Evolutionary conservation across 1,284 basidiomycete species (phyloP).

Genomic region (Porodaedalea pini): DNA sequence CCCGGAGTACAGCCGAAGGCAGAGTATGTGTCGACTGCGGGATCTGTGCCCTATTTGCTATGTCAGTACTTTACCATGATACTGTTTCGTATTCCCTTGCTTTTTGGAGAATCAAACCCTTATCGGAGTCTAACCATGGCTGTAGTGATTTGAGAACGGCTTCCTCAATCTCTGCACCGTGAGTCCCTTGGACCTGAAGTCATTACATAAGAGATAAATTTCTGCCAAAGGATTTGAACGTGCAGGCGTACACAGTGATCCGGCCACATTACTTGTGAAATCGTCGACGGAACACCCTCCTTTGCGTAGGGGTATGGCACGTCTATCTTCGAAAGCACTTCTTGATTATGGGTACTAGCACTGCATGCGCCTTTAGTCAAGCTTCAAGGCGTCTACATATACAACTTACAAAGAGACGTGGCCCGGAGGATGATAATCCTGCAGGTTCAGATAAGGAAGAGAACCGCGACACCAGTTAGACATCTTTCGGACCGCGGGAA

Average conservation of each 20-base stretch:
- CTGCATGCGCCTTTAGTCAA: not conserved
- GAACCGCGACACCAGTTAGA: not conserved
- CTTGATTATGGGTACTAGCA: slow-evolving; percentile 16
- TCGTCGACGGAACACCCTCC: slow-evolving; percentile 9
- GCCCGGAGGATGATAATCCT: slow-evolving; percentile 22
- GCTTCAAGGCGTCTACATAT: not conserved
- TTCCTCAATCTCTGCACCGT: slow-evolving; percentile 21
- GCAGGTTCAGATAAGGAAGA: not conserved
- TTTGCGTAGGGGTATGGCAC: slow-evolving; percentile 14
- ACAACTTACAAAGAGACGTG: slow-evolving; percentile 22
- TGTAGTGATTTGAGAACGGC: slow-evolving; percentile 8
- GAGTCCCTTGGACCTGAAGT: slow-evolving; percentile 11
- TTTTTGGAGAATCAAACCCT: slow-evolving; percentile 19
- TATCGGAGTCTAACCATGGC: slow-evolving; percentile 14
- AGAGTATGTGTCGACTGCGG: slow-evolving; percentile 20
- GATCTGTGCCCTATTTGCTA: slow-evolving; percentile 14
- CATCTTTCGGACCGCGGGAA: not conserved
- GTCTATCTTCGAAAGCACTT: slow-evolving; percentile 17
- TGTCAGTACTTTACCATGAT: not conserved
- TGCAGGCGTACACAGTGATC: slow-evolving; percentile 22
- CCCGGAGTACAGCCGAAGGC: slow-evolving; percentile 16
- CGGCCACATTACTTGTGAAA: slow-evolving; percentile 22
- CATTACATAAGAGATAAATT: not conserved
- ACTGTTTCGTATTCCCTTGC: not conserved
- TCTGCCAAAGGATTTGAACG: no score